Evolutionary conservation across 169 alveolate species (phyloP).

Genomic region (Fabrea salina): DNA sequence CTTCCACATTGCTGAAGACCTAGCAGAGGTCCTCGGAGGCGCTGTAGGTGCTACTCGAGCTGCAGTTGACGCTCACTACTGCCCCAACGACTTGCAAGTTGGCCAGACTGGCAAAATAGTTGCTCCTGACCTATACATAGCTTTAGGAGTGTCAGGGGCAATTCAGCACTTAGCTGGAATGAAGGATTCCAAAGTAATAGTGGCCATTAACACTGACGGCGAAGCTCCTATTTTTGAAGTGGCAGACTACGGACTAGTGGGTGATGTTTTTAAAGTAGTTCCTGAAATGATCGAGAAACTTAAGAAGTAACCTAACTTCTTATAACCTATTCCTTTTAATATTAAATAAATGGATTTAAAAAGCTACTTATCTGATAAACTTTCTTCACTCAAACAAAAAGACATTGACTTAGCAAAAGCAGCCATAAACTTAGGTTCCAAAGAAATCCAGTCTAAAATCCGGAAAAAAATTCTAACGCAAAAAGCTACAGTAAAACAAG

Average conservation of each 20-base stretch:
- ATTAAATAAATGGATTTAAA: too few relatives aligned
- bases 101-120: slow-evolving; percentile 91
- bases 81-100: slow-evolving; percentile 68
- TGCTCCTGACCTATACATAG: slow-evolving; percentile 87
- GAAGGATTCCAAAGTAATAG: slow-evolving; percentile 86
- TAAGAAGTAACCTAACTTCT: too few relatives aligned
- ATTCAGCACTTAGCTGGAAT: slow-evolving; percentile 87
- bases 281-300: slow-evolving; percentile 84
- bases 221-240: slow-evolving; percentile 81
- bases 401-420: too few relatives aligned
- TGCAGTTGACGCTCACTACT: slow-evolving; percentile 79
- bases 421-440: too few relatives aligned
- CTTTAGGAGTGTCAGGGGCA: slow-evolving; percentile 90
- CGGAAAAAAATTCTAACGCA: too few relatives aligned
- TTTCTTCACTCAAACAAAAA: too few relatives aligned
- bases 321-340: background rate
- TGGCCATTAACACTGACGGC: slow-evolving; percentile 86
- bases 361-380: too few relatives aligned
- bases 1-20: slow-evolving; percentile 65
- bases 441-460: too few relatives aligned
- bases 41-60: slow-evolving; percentile 86
- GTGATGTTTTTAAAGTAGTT: slow-evolving; percentile 81
- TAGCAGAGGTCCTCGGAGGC: slow-evolving; percentile 67
- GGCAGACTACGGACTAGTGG: slow-evolving; percentile 84
- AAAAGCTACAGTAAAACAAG: too few relatives aligned